Percentiles rank a stretch among this genome's conserved stretches.
phyloP scores from a whole-genome alignment of 306 rosid species.

The Castanopsis chinensis region DNA sequence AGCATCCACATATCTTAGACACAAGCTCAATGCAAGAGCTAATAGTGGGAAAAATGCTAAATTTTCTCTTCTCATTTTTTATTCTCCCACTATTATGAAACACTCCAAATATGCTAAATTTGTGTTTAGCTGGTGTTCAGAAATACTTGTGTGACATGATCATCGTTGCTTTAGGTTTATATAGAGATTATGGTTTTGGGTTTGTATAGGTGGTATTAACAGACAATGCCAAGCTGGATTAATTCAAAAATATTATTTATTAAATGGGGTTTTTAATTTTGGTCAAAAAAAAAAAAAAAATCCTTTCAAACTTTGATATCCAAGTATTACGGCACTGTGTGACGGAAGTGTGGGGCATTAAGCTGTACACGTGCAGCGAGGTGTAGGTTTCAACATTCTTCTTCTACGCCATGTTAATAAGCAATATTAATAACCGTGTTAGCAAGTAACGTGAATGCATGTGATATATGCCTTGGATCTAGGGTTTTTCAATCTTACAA shows the following conservation, averaged over 20 bases:
- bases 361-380: constrained; percentile 53
- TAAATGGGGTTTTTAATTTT: background rate
- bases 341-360: constrained; percentile 34
- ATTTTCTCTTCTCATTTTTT: constrained; percentile 32
- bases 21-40: constrained; percentile 29
- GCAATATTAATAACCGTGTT: constrained; percentile 8
- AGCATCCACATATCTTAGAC: constrained; percentile 23
- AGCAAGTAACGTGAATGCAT: constrained; percentile 43
- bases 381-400: constrained; percentile 15
- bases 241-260: background rate
- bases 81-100: constrained; percentile 6
- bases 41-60: constrained; percentile 21
- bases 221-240: constrained; percentile 8
- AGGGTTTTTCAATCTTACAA: constrained; percentile 22
- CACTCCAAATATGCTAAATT: background rate
- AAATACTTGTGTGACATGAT: background rate
- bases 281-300: no score
- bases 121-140: background rate
- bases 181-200: constrained; percentile 5
- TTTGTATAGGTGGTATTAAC: constrained; percentile 7
- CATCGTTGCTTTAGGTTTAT: background rate
- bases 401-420: constrained; percentile 16
- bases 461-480: constrained; percentile 27
- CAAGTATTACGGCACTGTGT: constrained; percentile 44
- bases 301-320: constrained; percentile 7